Percentiles rank a stretch among this genome's conserved stretches.
Evolutionary conservation across 495 filamentous ascomycete species (phyloP).

Genomic region (Stereocaulon alpinum): DNA sequence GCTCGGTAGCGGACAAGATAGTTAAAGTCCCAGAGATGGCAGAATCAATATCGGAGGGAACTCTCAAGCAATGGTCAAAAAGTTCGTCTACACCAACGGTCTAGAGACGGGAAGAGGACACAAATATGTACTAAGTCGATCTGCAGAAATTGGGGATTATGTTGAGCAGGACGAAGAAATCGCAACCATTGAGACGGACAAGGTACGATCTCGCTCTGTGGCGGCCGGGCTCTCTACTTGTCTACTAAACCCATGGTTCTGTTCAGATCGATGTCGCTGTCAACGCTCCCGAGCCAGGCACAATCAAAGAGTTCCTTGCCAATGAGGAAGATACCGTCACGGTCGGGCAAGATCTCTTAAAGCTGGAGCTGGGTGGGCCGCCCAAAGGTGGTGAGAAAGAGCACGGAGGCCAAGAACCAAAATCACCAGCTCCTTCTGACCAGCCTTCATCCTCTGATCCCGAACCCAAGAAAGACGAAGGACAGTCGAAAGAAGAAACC

Average conservation of each 20-base stretch:
- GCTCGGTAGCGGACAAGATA: constrained; percentile 53
- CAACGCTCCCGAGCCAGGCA: constrained; percentile 86
- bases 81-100: constrained; percentile 58
- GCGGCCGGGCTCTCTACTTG: not conserved
- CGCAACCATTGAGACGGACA: constrained; percentile 99
- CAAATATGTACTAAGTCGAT: constrained; percentile 42
- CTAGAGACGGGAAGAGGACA: constrained; percentile 70
- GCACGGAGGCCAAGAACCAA: constrained; percentile 41
- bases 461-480: constrained; percentile 43
- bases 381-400: constrained; percentile 42
- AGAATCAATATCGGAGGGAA: constrained; percentile 96
- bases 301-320: constrained; percentile 82
- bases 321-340: constrained; percentile 93
- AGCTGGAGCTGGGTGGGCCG: constrained; percentile 66
- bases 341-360: constrained; percentile 85
- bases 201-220: constrained; percentile 45
- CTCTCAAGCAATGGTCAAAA: constrained; percentile 92
- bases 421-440: constrained; percentile 49
- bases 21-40: constrained; percentile 98
- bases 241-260: constrained; percentile 10
- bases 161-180: constrained; percentile 97
- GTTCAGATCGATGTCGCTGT: constrained; percentile 84
- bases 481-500: constrained; percentile 33
- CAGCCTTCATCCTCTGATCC: constrained; percentile 47
- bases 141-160: constrained; percentile 76